Evolutionary conservation across 371 early-diverging fungal species (phyloP).

Genomic region (Circinella minor): DNA sequence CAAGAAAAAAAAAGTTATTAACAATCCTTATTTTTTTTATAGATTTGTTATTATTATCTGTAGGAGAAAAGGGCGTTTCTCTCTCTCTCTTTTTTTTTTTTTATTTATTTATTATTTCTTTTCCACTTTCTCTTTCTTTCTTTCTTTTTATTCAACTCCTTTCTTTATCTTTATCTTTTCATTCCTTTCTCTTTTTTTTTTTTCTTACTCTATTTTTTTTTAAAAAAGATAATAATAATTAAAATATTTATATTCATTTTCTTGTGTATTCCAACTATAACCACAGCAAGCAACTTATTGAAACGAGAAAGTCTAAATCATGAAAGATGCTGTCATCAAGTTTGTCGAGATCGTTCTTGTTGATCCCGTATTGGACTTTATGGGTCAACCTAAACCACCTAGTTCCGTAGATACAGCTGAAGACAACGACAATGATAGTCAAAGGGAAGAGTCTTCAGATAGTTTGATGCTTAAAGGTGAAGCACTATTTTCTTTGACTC

Average conservation of each 20-base stretch:
- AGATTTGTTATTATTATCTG: too few species aligned
- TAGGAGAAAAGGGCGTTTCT: background rate
- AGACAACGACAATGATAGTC: conserved; percentile 7
- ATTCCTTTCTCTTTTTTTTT: background rate
- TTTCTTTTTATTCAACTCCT: background rate
- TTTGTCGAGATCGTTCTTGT: conserved; percentile 26
- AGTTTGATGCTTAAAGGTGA: conserved; percentile 24
- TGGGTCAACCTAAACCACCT: conserved; percentile 12
- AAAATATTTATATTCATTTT: too few species aligned
- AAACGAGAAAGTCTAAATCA: background rate
- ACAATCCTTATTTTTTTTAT: too few species aligned
- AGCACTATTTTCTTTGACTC: conserved; percentile 22
- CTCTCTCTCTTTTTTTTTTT: too few species aligned
- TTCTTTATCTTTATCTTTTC: conserved; percentile 1
- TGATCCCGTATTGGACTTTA: conserved; percentile 25
- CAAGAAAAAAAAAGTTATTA: too few species aligned
- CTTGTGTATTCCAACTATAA: background rate
- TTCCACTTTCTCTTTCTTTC: conserved; percentile 3
- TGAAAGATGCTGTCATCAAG: conserved; percentile 32
- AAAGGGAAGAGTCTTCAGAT: conserved; percentile 4
- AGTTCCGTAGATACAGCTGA: background rate
- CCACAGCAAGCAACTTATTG: background rate
- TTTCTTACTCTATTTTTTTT: background rate
- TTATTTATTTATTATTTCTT: background rate
- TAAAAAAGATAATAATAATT: too few species aligned